Conservation (phyloP, 805 yeast genomes). For the Schwanniomyces polymorphus region DNA sequence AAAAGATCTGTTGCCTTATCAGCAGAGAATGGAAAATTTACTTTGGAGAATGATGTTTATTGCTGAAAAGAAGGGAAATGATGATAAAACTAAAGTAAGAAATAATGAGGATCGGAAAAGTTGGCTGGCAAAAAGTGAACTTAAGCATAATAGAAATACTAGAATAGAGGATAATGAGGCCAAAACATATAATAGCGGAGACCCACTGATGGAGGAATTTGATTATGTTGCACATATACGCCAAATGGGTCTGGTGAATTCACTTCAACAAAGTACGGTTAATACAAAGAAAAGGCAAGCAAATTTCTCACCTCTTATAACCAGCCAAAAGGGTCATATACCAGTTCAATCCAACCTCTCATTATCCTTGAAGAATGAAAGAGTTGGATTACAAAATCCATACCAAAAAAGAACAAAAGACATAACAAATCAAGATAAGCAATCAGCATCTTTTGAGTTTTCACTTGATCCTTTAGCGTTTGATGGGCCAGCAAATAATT, state of each 20-base stretch:
- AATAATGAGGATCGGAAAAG: not conserved
- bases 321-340: not conserved
- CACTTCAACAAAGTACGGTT: not conserved
- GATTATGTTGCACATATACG: conserved; percentile 67
- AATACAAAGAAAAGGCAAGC: conserved; percentile 18
- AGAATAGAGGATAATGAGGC: not conserved
- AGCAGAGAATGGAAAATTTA: conserved; percentile 75
- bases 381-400: not conserved
- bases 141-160: not conserved
- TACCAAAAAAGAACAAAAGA: conserved; percentile 2
- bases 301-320: conserved; percentile 13
- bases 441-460: conserved; percentile 24
- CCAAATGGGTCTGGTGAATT: conserved; percentile 43
- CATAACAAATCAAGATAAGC: not conserved
- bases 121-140: too few species aligned
- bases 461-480: conserved; percentile 49
- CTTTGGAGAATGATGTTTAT: conserved; percentile 87
- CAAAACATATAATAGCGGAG: conserved; percentile 18
- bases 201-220: conserved; percentile 54
- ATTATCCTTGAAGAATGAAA: conserved; percentile 5
- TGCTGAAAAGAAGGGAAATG: conserved; percentile 5
- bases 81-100: not conserved
- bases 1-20: conserved; percentile 70
- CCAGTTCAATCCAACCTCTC: conserved; percentile 12
- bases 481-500: conserved; percentile 40